Conservation (phyloP, 2,329 filamentous ascomycete species). For the Trichocomaceae sp. region DNA sequence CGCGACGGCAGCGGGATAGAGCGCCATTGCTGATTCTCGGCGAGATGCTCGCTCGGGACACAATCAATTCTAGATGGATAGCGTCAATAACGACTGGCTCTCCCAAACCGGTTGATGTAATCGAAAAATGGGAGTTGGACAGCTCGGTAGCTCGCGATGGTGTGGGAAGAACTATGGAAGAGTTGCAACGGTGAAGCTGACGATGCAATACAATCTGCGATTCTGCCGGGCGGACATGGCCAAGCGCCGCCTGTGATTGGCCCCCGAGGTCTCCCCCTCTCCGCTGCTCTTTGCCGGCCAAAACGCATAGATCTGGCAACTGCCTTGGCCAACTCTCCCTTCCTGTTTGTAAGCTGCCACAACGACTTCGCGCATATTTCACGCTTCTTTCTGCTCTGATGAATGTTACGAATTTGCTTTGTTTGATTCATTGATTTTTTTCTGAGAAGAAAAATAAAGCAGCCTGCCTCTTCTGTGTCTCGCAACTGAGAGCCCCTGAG, state of each 20-base stretch:
- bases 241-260: not conserved
- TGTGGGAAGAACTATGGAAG: not conserved
- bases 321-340: not conserved
- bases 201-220: not conserved
- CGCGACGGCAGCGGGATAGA: slow-evolving; percentile 65
- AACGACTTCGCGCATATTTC: not conserved
- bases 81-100: not conserved
- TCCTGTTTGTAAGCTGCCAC: not conserved
- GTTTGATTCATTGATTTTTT: not conserved
- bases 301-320: not conserved
- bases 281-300: not conserved
- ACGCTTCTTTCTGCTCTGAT: slow-evolving; percentile 5
- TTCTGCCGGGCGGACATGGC: slow-evolving; percentile 12
- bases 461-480: not conserved
- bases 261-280: not conserved
- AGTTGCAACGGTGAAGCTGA: not conserved
- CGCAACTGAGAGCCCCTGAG: slow-evolving; percentile 26
- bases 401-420: slow-evolving; percentile 13
- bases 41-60: not conserved
- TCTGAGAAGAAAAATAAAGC: not conserved
- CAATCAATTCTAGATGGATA: not conserved
- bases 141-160: not conserved
- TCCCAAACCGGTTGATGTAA: not conserved
- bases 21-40: slow-evolving; percentile 53
- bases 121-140: not conserved